Conservation (phyloP, 2,329 filamentous ascomycete species). For the Stachybotrys chlorohalonatus region DNA sequence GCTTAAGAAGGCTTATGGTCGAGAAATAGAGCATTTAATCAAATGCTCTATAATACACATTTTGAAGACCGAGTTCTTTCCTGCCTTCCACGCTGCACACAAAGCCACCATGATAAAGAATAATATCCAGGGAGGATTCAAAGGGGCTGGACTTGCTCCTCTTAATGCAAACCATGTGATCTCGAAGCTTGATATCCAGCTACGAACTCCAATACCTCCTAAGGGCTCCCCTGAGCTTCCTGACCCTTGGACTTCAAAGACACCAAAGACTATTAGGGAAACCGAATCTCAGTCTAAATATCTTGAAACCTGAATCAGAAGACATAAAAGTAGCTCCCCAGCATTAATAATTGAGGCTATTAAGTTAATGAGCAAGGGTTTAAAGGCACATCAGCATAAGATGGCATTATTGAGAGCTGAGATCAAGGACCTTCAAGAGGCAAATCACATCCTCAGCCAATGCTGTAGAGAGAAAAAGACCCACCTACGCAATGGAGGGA, state of each 20-base stretch:
- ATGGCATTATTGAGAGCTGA: background rate
- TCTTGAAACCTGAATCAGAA: constrained; percentile 1
- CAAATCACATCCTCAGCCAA: background rate
- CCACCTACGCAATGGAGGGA: constrained; percentile 2
- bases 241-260: background rate
- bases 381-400: background rate
- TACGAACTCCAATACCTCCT: constrained; percentile 1
- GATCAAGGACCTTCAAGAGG: constrained; percentile 1
- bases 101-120: background rate
- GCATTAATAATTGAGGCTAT: background rate
- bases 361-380: background rate
- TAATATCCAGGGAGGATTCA: constrained; percentile 1
- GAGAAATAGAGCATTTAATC: constrained; percentile 18
- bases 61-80: background rate
- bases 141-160: background rate
- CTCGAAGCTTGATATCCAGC: background rate
- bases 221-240: background rate
- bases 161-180: constrained; percentile 1
- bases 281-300: constrained; percentile 2
- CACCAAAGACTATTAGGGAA: constrained; percentile 1
- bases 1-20: constrained; percentile 21
- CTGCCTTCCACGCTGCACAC: background rate
- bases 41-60: constrained; percentile 5
- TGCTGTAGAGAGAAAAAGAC: background rate
- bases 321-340: constrained; percentile 2